Conservation (phyloP, 768 basidiomycete species). For the Macrolepiota dolichaula region DNA sequence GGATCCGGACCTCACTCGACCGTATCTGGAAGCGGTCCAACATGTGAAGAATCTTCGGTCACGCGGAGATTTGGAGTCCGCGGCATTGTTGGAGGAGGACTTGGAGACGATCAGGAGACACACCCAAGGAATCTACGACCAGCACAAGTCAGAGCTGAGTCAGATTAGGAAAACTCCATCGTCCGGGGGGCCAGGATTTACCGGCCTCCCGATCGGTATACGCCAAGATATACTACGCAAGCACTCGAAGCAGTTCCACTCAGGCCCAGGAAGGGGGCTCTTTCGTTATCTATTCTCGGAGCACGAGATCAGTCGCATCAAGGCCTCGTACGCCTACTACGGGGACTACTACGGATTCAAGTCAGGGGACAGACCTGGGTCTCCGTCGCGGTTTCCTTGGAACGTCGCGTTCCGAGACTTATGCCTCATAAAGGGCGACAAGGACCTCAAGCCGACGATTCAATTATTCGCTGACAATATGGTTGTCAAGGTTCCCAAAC, state of each 20-base stretch:
- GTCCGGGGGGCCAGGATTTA: conserved; percentile 19
- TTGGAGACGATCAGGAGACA: conserved; percentile 36
- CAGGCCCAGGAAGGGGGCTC: conserved; percentile 18
- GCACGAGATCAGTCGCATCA: conserved; percentile 31
- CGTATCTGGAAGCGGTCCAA: conserved; percentile 8
- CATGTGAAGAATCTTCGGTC: not conserved
- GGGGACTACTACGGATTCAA: conserved; percentile 22
- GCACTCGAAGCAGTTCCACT: conserved; percentile 41
- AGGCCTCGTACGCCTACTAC: conserved; percentile 56
- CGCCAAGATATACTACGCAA: conserved; percentile 52
- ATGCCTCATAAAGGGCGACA: conserved; percentile 44
- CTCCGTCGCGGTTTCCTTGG: conserved; percentile 33
- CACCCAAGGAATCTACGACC: conserved; percentile 30
- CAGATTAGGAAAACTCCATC: not conserved
- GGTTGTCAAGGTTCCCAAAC: conserved; percentile 26
- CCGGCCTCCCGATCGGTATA: conserved; percentile 37
- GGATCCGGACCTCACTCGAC: conserved; percentile 29
- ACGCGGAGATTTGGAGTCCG: not conserved
- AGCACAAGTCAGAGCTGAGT: conserved; percentile 25
- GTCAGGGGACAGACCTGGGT: conserved; percentile 11
- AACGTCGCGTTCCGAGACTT: conserved; percentile 54
- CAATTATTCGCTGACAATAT: conserved; percentile 43
- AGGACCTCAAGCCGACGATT: conserved; percentile 38
- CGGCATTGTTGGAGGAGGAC: conserved; percentile 20
- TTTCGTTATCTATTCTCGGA: conserved; percentile 25